Conservation (phyloP, 192 early-diverging fungal species). For the Nowakowskiella sp. region DNA sequence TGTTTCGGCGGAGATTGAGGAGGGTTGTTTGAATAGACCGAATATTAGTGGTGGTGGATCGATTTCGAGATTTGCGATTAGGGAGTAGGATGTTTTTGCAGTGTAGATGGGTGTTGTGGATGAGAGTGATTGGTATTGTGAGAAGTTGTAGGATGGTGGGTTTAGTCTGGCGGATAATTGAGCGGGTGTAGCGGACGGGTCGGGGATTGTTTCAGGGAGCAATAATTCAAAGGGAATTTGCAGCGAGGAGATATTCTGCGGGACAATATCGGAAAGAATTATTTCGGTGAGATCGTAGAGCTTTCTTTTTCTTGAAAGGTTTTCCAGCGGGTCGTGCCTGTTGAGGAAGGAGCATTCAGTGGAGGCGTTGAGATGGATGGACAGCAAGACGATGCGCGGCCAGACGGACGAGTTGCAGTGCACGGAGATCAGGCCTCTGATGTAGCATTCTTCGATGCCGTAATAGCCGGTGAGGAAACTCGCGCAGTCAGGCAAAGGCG, state of each 20-base stretch:
- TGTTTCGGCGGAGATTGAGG: conserved; percentile 1
- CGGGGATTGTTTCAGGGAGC: conserved; percentile 22
- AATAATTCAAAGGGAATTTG: conserved; percentile 34
- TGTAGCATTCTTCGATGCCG: conserved; percentile 29
- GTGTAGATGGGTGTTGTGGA: conserved; percentile 5
- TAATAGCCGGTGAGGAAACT: conserved; percentile 33
- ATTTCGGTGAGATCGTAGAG: not conserved
- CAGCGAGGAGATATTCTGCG: conserved; percentile 1
- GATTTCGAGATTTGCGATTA: conserved; percentile 23
- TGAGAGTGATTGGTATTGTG: conserved; percentile 8
- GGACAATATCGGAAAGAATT: conserved; percentile 14
- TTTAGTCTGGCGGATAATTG: conserved; percentile 9
- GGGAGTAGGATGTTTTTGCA: conserved; percentile 17
- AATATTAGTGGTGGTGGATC: conserved; percentile 17
- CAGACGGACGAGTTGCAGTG: not conserved
- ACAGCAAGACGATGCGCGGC: conserved; percentile 4
- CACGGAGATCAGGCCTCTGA: conserved; percentile 24
- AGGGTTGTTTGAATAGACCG: conserved; percentile 4
- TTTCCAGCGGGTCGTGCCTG: conserved; percentile 7
- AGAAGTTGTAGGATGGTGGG: conserved; percentile 23
- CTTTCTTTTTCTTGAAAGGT: not conserved
- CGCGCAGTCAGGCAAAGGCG: conserved; percentile 6
- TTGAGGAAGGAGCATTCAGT: too few relatives aligned
- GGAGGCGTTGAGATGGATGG: conserved; percentile 10
- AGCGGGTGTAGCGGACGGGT: conserved; percentile 4